Base-by-base conservation (phyloP, 495 filamentous ascomycete genomes). In the Podospora comata region DNA sequence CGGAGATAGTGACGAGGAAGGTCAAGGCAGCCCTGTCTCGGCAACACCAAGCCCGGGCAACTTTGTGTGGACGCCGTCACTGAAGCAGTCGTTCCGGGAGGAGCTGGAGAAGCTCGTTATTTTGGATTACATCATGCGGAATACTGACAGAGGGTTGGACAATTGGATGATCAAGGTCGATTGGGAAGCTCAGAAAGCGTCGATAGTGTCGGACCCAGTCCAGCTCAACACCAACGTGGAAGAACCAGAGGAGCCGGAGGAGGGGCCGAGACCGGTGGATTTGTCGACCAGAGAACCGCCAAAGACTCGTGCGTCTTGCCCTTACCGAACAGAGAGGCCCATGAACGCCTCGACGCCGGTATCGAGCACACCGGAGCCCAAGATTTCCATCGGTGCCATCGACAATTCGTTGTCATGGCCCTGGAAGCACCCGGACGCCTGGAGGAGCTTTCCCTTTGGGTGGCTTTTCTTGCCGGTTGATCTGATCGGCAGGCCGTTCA, bases 101-200 rank as follows among this genome's bases (percentile, higher is more conserved):
- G 91, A 97, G 79, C 83, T 99, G 48, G 95, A 99, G 79, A 99
- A 98, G 79, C 83, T 99, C 13, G 95, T 99, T 15, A 96, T 99
- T 72, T 76, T 99, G 73, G 95, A 99, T 79, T 99, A 99, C 72
- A 96, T 99, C 62, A 99, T 99, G 95, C 88, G 95, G 26, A 99
- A 99, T 75, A 99, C 95, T 3, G 95, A 99, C 76, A 86, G 95
- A 79, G 95, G 95, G 13, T 81, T 97, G 68, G 95, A 99, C 77
- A 99, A 99, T 68, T 99, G 95, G 95, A 99, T 99, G 95, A 92
- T 99, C 72, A 94, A 91, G 74, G 91, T 99, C 27, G 93, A 98
- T 75, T 92, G 87, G 86, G 84, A 91, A 60, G 89, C 85, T 26
- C 86, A 95, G 72, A 84, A 91, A 74, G 94, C 93, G 15, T 91